Evolutionary conservation across 345 rosid genomes (phyloP).

Genomic region (Bruguiera parviflora): DNA sequence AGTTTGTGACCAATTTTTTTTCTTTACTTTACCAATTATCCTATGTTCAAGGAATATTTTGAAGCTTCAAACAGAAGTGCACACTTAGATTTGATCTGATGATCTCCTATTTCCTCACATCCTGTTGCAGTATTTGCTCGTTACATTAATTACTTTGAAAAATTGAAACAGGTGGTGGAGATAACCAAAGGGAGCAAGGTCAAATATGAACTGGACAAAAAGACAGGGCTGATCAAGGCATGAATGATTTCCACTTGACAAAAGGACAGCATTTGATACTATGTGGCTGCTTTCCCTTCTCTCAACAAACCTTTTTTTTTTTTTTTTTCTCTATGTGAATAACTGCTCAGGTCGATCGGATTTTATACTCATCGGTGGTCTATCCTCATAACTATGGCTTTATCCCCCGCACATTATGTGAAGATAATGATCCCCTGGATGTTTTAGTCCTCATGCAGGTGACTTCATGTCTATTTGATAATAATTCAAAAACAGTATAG

Average conservation of each 20-base stretch:
- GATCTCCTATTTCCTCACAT: too few relatives aligned
- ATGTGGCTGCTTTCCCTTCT: background rate
- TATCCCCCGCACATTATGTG: slow-evolving; percentile 87
- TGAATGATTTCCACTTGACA: background rate
- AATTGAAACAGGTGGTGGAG: slow-evolving; percentile 72
- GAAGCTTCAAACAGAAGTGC: too few relatives aligned
- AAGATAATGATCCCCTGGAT: slow-evolving; percentile 95
- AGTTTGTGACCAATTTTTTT: too few relatives aligned
- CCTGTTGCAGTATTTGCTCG: background rate
- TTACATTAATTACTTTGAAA: background rate
- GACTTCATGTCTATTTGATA: slow-evolving; percentile 5
- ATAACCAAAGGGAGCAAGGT: slow-evolving; percentile 96
- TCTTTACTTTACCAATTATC: too few relatives aligned
- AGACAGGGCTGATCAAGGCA: slow-evolving; percentile 90
- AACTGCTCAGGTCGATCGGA: slow-evolving; percentile 65
- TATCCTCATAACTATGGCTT: slow-evolving; percentile 98
- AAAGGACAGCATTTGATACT: background rate
- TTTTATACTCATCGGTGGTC: slow-evolving; percentile 88
- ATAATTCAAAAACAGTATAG: background rate
- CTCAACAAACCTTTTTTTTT: background rate
- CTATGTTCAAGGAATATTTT: too few relatives aligned
- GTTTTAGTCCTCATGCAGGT: slow-evolving; percentile 96
- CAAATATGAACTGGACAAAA: slow-evolving; percentile 98
- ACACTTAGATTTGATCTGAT: too few relatives aligned
- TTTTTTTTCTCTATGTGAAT: slow-evolving; percentile 8